Base-by-base conservation (phyloP, 495 filamentous ascomycete species). In the Xanthoparmelia taractica region DNA sequence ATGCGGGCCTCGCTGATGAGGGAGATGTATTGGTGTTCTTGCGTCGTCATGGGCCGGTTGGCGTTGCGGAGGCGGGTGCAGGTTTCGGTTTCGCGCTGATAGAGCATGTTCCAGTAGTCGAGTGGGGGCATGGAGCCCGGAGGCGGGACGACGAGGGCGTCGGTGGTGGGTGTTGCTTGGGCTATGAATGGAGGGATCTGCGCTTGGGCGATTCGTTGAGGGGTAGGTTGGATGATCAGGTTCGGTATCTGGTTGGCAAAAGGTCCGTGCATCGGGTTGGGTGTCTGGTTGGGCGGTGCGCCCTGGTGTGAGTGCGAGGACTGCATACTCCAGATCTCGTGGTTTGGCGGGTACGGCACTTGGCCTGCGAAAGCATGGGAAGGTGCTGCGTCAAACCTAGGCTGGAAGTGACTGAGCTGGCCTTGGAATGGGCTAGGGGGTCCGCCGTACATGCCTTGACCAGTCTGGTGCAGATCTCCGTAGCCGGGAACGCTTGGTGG, bases 21-120 rank as follows among this genome's bases (percentile, higher is more conserved):
- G 20, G 48, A 38, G 54, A 62, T n/a, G 41, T 62, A 55, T 33
- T 27, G 1, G 27, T 31, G 38, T 13, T 54, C 17, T 20, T 29
- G 17, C 11, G 8, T 17, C 1, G 37, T 55, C 36, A 54, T 38
- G 27, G 60, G 60, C n/a, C 40, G 37, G 41, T 43, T 38, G 36
- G 60, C 36, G 33, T 33, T 13, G 17, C 7, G 13, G 20, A 62
- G 60, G 48, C 34, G 27, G 7, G 18, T n/a, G 47, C 36, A 11
- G 23, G 56, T 20, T 11, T 62, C 50, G 37, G 18, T 29, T 41
- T 62, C 60, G 47, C 36, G 48, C 37, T 45, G 48, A 37, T 56
- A 25, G 3, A 62, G 50, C 60, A 56, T 13, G 29, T 56, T 40
- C 60, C 60, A 62, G n/a, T 62, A 56, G 17, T 55, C 60, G 18